Percentiles rank a stretch among this genome's conserved stretches.
These are phyloP conservation scores for Volvox carteri DNA, from an alignment of 163 green algal species.

Conservation along the genomic window DNA sequence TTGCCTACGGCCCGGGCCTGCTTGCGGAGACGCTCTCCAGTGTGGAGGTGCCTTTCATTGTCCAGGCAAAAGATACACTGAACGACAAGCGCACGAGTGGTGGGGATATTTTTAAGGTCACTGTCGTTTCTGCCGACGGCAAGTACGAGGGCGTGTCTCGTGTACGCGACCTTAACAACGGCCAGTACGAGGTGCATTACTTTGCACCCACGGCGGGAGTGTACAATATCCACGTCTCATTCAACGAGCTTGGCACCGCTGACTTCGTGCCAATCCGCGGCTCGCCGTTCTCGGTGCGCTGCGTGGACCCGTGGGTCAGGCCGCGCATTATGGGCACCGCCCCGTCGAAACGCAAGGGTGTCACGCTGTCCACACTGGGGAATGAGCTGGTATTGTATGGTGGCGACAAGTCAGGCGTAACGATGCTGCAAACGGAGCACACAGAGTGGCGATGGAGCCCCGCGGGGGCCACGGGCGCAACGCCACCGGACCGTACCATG, in stretches of 20 bases:
- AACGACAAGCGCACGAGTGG: conserved; percentile 84
- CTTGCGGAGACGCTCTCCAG: conserved; percentile 72
- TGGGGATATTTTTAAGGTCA: conserved; percentile 84
- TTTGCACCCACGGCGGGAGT: conserved; percentile 70
- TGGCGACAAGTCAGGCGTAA: conserved; percentile 77
- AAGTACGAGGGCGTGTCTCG: conserved; percentile 70
- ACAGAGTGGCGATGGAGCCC: conserved; percentile 76
- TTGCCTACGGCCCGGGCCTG: conserved; percentile 88
- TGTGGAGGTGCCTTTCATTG: conserved; percentile 87
- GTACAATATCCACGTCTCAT: conserved; percentile 80
- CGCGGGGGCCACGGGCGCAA: conserved; percentile 40
- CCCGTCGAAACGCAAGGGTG: conserved; percentile 71
- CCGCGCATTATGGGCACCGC: conserved; percentile 75
- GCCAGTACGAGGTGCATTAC: conserved; percentile 80
- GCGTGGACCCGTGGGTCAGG: conserved; percentile 79
- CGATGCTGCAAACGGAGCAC: conserved; percentile 73
- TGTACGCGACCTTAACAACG: conserved; percentile 81
- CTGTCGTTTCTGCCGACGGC: conserved; percentile 69
- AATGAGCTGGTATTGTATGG: conserved; percentile 82
- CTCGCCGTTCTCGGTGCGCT: conserved; percentile 81
- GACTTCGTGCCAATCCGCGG: conserved; percentile 80
- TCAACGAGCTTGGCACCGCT: conserved; percentile 77
- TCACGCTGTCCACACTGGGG: conserved; percentile 66
- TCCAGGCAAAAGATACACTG: conserved; percentile 86
- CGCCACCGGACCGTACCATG: conserved; percentile 65